Base-by-base conservation (phyloP, 2,329 filamentous ascomycete genomes). In the Talaromyces albobiverticillius region DNA sequence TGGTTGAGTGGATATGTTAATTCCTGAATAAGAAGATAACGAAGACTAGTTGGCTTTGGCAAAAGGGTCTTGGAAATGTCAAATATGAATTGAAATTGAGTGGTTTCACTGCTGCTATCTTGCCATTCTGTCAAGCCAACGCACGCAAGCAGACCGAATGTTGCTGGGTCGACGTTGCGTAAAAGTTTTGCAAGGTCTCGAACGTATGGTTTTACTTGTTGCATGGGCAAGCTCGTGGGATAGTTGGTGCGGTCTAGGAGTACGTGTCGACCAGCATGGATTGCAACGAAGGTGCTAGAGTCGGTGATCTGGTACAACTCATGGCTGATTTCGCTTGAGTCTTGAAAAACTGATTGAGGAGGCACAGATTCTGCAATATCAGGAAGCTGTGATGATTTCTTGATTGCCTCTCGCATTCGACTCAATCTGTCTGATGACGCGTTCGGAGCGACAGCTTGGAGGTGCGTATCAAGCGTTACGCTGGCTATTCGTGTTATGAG, bases 401-500 rank as follows among this genome's bases (percentile, higher is more conserved):
- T 9, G 14, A 45, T 26, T n/a, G 42, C 42, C n/a, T 45, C 16
- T 45, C 42, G 23, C 20, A 45, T 22, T 25, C 25, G n/a, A 4
- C 3, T n/a, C 42, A 45, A 25, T n/a, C 23, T 46, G 5, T n/a
- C n/a, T 4, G 18, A n/a, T 6, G 23, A 31, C 10, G 23, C 8
- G n/a, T 16, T 26, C 1, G 29, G 22, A 10, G 8, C 23, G 8
- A 31, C 43, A 13, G 23, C 23, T 10, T 16, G 25, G 2, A 31
- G 7, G 13, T 46, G 23, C 2, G 29, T 42, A 38, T 71, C 67
- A n/a, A 70, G 57, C 2, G 34, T 22, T 2, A 60, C 58, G 45
- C 52, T 60, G 11, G 58, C 55, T 10, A 66, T 56, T n/a, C 50
- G 60, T 34, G 65, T 60, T 14, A 73, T 63, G 14, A 72, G 51